These are phyloP conservation scores for Lachnellula arida DNA, from an alignment of 2,329 filamentous ascomycete genomes.

Conservation along the genomic window DNA sequence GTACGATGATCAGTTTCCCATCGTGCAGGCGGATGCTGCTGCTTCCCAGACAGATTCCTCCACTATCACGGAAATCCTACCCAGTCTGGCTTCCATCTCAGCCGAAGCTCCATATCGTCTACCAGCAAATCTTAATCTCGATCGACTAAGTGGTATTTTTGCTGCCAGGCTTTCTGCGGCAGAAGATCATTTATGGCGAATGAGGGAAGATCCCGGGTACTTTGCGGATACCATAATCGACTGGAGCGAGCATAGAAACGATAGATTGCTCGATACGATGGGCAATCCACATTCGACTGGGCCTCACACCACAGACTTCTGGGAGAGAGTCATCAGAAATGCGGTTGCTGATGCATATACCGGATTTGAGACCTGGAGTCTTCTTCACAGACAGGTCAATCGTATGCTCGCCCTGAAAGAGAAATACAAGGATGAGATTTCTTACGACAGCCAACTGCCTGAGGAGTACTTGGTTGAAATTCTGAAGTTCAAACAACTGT, in stretches of 20 bases:
- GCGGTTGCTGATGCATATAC: slow-evolving; percentile 32
- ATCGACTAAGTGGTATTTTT: slow-evolving; percentile 40
- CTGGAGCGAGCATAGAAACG: slow-evolving; percentile 41
- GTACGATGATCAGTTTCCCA: slow-evolving; percentile 25
- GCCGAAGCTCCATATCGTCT: slow-evolving; percentile 49
- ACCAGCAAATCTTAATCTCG: slow-evolving; percentile 43
- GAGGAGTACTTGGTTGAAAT: slow-evolving; percentile 36
- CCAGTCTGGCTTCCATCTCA: slow-evolving; percentile 36
- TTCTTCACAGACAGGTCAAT: slow-evolving; percentile 18
- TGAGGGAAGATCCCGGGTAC: slow-evolving; percentile 56
- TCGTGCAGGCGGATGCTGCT: slow-evolving; percentile 32
- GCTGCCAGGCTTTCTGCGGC: slow-evolving; percentile 37
- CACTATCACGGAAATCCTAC: slow-evolving; percentile 25
- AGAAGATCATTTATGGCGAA: slow-evolving; percentile 50
- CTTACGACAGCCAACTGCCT: slow-evolving; percentile 31
- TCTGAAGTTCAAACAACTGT: slow-evolving; percentile 23
- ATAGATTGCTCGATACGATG: slow-evolving; percentile 38
- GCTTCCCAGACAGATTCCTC: neutral
- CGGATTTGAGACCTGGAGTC: slow-evolving; percentile 5
- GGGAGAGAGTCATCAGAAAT: slow-evolving; percentile 36
- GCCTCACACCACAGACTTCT: slow-evolving; percentile 29
- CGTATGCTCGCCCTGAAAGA: slow-evolving; percentile 27
- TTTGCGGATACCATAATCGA: slow-evolving; percentile 44
- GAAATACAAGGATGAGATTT: slow-evolving; percentile 32
- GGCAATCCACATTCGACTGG: slow-evolving; percentile 23